phyloP scores from a whole-genome alignment of 768 basidiomycete species.

The Rhizopogon roseolus region DNA sequence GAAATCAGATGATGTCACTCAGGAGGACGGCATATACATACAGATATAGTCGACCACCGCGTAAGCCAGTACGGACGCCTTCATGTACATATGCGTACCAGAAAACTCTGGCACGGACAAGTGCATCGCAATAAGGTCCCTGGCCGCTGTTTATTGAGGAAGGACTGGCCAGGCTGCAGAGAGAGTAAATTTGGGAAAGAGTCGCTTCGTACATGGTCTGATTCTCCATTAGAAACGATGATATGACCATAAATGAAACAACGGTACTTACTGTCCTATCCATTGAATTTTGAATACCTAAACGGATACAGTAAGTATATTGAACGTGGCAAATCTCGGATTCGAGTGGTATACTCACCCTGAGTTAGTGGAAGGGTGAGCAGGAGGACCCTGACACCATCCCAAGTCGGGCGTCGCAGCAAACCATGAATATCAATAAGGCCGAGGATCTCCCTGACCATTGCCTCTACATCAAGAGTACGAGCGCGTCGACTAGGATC shows the following conservation, averaged over 20 bases:
- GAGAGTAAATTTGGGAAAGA: slow-evolving; percentile 72
- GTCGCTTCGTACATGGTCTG: slow-evolving; percentile 77
- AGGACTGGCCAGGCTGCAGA: slow-evolving; percentile 53
- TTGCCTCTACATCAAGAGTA: slow-evolving; percentile 56
- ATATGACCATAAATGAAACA: background rate
- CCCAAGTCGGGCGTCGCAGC: slow-evolving; percentile 79
- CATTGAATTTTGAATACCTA: slow-evolving; percentile 23
- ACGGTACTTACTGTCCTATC: slow-evolving; percentile 16
- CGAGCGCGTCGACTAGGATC: slow-evolving; percentile 37
- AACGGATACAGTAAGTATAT: background rate
- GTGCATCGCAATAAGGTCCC: slow-evolving; percentile 51
- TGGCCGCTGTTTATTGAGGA: slow-evolving; percentile 45
- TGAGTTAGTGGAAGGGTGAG: slow-evolving; percentile 80
- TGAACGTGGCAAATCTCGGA: background rate
- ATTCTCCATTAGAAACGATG: background rate
- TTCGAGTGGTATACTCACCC: slow-evolving; percentile 38
- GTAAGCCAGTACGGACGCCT: slow-evolving; percentile 74
- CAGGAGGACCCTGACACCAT: slow-evolving; percentile 77
- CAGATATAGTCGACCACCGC: slow-evolving; percentile 82
- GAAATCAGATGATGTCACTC: background rate
- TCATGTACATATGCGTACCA: slow-evolving; percentile 90
- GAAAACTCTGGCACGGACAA: slow-evolving; percentile 73
- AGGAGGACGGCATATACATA: slow-evolving; percentile 31
- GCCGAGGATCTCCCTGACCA: slow-evolving; percentile 71
- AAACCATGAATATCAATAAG: slow-evolving; percentile 79